A percentile compares a stretch with the other conserved stretches of the same genome.
These are phyloP conservation scores for Orbilia quercus DNA, from an alignment of 2,329 filamentous ascomycete species.

Conservation along the genomic window DNA sequence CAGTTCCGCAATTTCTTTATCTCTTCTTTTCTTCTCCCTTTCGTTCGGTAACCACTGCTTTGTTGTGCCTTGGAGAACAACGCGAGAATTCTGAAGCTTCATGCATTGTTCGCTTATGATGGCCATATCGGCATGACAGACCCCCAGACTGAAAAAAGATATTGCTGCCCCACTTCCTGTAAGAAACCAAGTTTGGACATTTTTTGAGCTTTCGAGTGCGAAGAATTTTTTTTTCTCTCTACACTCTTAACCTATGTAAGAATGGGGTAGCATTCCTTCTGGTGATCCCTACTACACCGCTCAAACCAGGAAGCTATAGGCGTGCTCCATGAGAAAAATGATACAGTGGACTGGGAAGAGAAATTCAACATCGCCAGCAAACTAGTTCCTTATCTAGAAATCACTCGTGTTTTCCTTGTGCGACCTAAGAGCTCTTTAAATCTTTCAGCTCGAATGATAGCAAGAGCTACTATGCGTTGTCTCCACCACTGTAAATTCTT, in stretches of 20 bases:
- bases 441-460: slow-evolving; percentile 34
- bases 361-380: slow-evolving; percentile 31
- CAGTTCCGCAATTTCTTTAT: not conserved
- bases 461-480: slow-evolving; percentile 52
- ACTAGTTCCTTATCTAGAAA: slow-evolving; percentile 42
- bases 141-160: slow-evolving; percentile 48
- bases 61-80: slow-evolving; percentile 14
- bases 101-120: slow-evolving; percentile 53
- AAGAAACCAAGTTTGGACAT: slow-evolving; percentile 28
- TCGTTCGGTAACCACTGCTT: slow-evolving; percentile 1
- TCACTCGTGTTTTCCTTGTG: slow-evolving; percentile 46
- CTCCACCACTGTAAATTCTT: not conserved
- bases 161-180: slow-evolving; percentile 53
- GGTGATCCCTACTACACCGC: slow-evolving; percentile 4
- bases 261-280: slow-evolving; percentile 22
- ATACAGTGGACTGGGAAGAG: not conserved
- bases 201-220: slow-evolving; percentile 4
- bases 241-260: slow-evolving; percentile 6
- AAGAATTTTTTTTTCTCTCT: slow-evolving; percentile 30
- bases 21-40: not conserved
- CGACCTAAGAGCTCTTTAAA: slow-evolving; percentile 47
- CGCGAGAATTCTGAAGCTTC: slow-evolving; percentile 25
- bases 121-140: slow-evolving; percentile 47
- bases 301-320: slow-evolving; percentile 45
- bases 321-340: slow-evolving; percentile 9